Evolutionary conservation across 257 asterid species (phyloP).

Genomic region (Penstemon newberryi): DNA sequence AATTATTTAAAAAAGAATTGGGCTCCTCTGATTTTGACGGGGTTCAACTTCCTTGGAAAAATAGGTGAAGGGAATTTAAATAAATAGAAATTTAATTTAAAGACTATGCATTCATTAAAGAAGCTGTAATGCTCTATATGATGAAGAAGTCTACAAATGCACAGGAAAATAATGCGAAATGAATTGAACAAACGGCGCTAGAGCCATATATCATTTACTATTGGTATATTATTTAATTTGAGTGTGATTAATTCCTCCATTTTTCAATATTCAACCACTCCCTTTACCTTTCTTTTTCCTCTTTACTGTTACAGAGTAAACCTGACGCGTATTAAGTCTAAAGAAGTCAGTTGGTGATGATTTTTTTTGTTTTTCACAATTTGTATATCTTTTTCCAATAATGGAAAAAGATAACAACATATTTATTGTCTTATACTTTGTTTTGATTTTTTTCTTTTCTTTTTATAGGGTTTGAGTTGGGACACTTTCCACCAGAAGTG

Average conservation of each 20-base stretch:
- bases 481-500: constrained; percentile 65
- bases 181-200: background rate
- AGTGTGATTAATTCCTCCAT: constrained; percentile 13
- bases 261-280: constrained; percentile 14
- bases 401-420: background rate
- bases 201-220: too few relatives aligned
- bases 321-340: constrained; percentile 28
- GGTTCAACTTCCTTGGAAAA: background rate
- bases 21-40: background rate
- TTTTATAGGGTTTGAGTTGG: constrained; percentile 66
- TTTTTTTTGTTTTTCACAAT: background rate
- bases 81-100: background rate
- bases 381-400: background rate
- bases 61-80: background rate
- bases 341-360: background rate
- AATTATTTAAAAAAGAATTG: too few relatives aligned
- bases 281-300: constrained; percentile 21
- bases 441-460: background rate
- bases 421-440: background rate
- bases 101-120: constrained; percentile 1
- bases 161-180: background rate
- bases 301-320: constrained; percentile 42
- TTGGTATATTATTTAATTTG: too few relatives aligned
- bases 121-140: background rate
- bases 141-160: background rate